Base-by-base conservation (phyloP, 1,284 basidiomycete species). In the Ceratobasidium sp. region DNA sequence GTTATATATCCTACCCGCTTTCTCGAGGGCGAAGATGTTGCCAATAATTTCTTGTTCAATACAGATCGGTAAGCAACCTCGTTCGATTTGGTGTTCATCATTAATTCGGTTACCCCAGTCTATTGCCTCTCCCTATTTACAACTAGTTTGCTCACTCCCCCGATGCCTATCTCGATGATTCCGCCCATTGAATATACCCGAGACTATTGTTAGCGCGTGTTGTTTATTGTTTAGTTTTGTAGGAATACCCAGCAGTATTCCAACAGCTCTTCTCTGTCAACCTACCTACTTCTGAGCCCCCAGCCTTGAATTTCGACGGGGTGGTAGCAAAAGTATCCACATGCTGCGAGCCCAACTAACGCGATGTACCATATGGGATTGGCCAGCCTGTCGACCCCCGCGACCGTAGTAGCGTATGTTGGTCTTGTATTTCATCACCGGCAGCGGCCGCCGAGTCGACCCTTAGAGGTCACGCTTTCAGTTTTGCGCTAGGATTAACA, bases 11-110 rank as follows among this genome's bases (percentile, higher is more conserved):
- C 95, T 0, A 93, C 86, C 29, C 88, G 90, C 3, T 96, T 96
- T 84, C 80, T 97, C 73, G 94, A 96, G 82, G 92, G 89, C 19
- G 94, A 96, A 81, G 93, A 95, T 81, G 85, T 89, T 2, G 88
- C 90, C 2, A 91, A 94, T 78, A 95, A 96, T 81, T 97, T 98
- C 85, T 84, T 98, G 77, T 96, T 96, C 83, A 93, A 93, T 80
- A 88, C 93, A 51, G 95, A 97, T 81, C 88, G 90, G 88, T 91
- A 77, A 76, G 85, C 79, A 22, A 13, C 3, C 72, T 76, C 41
- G 48, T 64, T 4, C 73, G 56, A 46, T 3, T 46, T 41, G 49
- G 9, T 75, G 13, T 59, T 79, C 51, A 76, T 46, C 48, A 63
- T 51, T 31, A 64, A 31, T 16, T 37, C 53, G 71, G 37, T n/a